Percentiles rank a stretch among this genome's conserved stretches.
Evolutionary conservation across 257 asterid species (phyloP).

Genomic region (Euphrasia confusa): DNA sequence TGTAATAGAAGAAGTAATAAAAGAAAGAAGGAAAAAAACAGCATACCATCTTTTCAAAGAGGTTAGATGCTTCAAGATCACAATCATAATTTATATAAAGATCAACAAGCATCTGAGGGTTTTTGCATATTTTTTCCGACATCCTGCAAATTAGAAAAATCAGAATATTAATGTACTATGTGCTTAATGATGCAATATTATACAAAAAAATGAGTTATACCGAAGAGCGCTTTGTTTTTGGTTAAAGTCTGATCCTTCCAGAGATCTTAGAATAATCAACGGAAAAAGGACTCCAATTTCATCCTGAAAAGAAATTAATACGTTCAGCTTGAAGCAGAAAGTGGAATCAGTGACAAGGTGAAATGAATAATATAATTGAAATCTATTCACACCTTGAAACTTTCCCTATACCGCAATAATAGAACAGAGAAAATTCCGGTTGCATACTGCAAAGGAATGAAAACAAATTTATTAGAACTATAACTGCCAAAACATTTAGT

Average conservation of each 20-base stretch:
- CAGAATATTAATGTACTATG: constrained; percentile 1
- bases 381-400: constrained; percentile 64
- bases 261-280: constrained; percentile 61
- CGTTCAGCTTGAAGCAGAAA: constrained; percentile 26
- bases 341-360: constrained; percentile 16
- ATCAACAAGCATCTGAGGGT: constrained; percentile 92
- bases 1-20: constrained; percentile 16
- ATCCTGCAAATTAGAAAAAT: constrained; percentile 48
- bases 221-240: constrained; percentile 67
- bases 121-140: constrained; percentile 88
- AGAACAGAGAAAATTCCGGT: constrained; percentile 75
- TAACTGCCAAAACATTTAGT: constrained; percentile 21
- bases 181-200: constrained; percentile 19
- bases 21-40: constrained; percentile 11
- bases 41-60: constrained; percentile 85
- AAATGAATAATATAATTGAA: constrained; percentile 20
- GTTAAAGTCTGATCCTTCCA: constrained; percentile 87
- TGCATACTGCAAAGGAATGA: constrained; percentile 55
- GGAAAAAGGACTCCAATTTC: constrained; percentile 92
- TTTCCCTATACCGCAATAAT: constrained; percentile 81
- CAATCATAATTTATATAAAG: constrained; percentile 92
- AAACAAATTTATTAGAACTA: constrained; percentile 30
- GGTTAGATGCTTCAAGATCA: constrained; percentile 86
- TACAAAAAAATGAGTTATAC: constrained; percentile 39
- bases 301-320: constrained; percentile 47